Evolutionary conservation across 805 yeast species (phyloP).

Genomic region (Priceomyces castillae): DNA sequence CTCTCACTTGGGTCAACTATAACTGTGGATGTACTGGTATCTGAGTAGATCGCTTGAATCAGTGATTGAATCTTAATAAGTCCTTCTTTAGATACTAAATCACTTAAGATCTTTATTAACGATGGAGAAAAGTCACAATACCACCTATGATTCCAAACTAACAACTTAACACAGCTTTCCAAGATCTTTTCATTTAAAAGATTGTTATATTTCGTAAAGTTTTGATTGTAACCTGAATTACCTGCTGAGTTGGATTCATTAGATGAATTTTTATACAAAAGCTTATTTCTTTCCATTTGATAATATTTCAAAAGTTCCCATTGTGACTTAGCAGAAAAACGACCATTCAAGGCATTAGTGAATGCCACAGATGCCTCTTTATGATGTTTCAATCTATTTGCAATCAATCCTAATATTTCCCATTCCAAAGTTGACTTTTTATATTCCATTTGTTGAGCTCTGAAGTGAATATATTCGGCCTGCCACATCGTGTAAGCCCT

Average conservation of each 20-base stretch:
- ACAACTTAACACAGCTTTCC: conserved; percentile 66
- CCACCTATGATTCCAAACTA: conserved; percentile 99
- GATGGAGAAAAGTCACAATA: conserved; percentile 84
- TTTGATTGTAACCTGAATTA: conserved; percentile 20
- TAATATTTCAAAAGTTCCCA: conserved; percentile 70
- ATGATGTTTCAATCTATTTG: conserved; percentile 78
- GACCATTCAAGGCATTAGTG: conserved; percentile 60
- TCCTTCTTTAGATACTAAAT: conserved; percentile 73
- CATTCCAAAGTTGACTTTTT: conserved; percentile 81
- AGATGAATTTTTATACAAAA: conserved; percentile 27
- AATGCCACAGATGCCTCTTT: conserved; percentile 89
- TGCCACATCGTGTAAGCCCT: conserved; percentile 89
- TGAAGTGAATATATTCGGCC: conserved; percentile 84
- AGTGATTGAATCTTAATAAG: conserved; percentile 71
- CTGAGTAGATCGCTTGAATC: conserved; percentile 62
- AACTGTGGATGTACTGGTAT: conserved; percentile 18
- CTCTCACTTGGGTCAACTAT: conserved; percentile 28
- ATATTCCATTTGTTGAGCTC: conserved; percentile 79
- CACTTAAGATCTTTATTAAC: conserved; percentile 54
- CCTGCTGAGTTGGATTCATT: conserved; percentile 7
- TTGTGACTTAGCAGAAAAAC: conserved; percentile 81
- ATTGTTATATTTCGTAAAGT: conserved; percentile 37
- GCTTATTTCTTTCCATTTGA: conserved; percentile 45
- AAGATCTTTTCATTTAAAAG: conserved; percentile 56
- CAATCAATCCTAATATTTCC: conserved; percentile 87